Conservation (phyloP, 306 rosid genomes). For the Lathyrus sativus region DNA sequence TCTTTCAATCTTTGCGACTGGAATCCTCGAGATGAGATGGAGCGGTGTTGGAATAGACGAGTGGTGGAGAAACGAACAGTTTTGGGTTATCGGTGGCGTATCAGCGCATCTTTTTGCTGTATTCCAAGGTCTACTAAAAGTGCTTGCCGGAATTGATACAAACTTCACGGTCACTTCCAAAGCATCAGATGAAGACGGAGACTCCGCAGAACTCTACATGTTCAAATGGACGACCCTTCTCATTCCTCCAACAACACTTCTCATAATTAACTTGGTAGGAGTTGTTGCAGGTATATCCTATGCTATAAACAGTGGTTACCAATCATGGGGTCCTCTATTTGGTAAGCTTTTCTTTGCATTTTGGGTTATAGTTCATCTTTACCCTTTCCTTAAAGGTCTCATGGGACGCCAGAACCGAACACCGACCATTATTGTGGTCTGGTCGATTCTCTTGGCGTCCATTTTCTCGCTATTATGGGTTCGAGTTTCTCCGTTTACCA, state of each 20-base stretch:
- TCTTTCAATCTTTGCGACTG: conserved; percentile 92
- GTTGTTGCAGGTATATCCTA: conserved; percentile 94
- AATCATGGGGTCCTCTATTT: conserved; percentile 96
- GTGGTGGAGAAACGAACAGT: conserved; percentile 99
- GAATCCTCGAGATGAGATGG: conserved; percentile 99
- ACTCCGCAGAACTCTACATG: conserved; percentile 83
- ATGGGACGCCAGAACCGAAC: conserved; percentile 98
- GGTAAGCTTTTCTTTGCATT: conserved; percentile 98
- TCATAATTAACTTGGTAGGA: conserved; percentile 85
- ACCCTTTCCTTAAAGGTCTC: conserved; percentile 98
- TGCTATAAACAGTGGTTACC: conserved; percentile 94
- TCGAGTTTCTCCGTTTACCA: conserved; percentile 81
- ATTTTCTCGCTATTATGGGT: conserved; percentile 95
- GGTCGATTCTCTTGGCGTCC: conserved; percentile 93
- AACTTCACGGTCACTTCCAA: conserved; percentile 98
- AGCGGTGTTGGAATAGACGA: conserved; percentile 96
- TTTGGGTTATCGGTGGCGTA: conserved; percentile 98
- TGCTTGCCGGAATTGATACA: conserved; percentile 92
- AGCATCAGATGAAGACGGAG: conserved; percentile 95
- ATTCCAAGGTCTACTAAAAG: conserved; percentile 92
- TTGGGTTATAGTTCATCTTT: conserved; percentile 94
- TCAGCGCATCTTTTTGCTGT: conserved; percentile 92
- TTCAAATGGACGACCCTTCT: conserved; percentile 97
- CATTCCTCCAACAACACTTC: conserved; percentile 92
- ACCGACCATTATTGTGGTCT: conserved; percentile 88